Base-by-base conservation (phyloP, 1,284 basidiomycete species). In the Kwoniella shivajii region DNA sequence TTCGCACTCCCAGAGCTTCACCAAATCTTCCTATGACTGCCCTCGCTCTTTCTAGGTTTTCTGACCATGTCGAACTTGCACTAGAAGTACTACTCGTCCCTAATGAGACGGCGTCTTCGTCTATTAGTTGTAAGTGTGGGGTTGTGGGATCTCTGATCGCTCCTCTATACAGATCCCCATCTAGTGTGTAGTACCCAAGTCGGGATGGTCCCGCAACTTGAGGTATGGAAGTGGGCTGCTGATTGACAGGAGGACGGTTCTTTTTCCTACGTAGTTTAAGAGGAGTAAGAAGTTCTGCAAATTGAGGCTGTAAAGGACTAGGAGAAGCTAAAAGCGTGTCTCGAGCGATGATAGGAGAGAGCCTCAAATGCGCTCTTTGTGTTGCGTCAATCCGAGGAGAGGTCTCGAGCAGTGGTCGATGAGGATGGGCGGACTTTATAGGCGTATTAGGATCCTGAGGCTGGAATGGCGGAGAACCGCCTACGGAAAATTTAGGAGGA, bases 151-250 rank as follows among this genome's bases (percentile, higher is more conserved):
- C 71, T 0, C 52, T 22, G 2, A 58, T 41, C 3, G 76, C 73
- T 13, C 75, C 76, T 46, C 74, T 57, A 49, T 71, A 78, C 26
- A 78, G 55, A 55, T 78, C 74, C 0, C 75, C 75, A 36, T 72
- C 67, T 24, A 61, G 56, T 2, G 75, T 76, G 14, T 69, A 70
- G 47, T 64, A 77, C 18, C 74, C 75, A 3, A 66, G 45, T 14
- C 50, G 34, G 13, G 71, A 74, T 6, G 66, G 64, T 36, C 75
- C 74, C 20, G 65, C 69, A 50, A 38, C 61, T 22, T 20, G 29
- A 29, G 47, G 61, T 9, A 59, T 43, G 7, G 56, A 51, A 24
- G 54, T 43, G 4, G 62, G 64, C 16, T 61, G 54, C 30, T 63
- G 54, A 20, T 45, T 33, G 1, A 43, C 39, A n/a, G 44, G 48